Percentiles rank a stretch among this genome's conserved stretches.
Conservation (phyloP, 2,329 filamentous ascomycete species). For the Neocucurbitaria cava region DNA sequence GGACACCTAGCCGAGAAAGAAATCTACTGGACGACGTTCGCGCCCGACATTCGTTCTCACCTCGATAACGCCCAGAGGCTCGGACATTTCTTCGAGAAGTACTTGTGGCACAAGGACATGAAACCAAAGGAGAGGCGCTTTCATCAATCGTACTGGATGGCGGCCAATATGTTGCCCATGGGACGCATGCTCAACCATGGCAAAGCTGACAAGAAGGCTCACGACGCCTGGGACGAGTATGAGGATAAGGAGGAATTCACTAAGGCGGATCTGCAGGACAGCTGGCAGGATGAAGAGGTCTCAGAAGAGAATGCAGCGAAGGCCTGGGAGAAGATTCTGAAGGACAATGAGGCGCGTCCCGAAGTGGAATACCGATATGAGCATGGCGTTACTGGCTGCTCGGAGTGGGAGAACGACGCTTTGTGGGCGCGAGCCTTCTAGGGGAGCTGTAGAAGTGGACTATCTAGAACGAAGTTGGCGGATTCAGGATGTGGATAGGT, state of each 20-base stretch:
- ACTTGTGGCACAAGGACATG: constrained; percentile 22
- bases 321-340: constrained; percentile 6
- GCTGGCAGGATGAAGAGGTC: constrained; percentile 7
- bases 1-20: constrained; percentile 17
- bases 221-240: constrained; percentile 11
- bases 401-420: constrained; percentile 14
- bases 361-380: background rate
- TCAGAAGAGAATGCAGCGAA: background rate
- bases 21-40: constrained; percentile 38
- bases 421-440: too few relatives aligned
- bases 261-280: constrained; percentile 11
- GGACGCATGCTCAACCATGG: constrained; percentile 20
- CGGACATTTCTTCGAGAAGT: constrained; percentile 8
- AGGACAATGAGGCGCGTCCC: background rate
- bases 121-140: constrained; percentile 28
- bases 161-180: constrained; percentile 24
- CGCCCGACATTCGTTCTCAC: constrained; percentile 4
- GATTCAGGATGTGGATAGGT: background rate
- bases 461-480: background rate
- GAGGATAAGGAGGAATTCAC: constrained; percentile 11
- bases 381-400: constrained; percentile 10
- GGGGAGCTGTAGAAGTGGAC: background rate
- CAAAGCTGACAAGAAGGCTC: background rate
- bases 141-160: constrained; percentile 39
- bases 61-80: background rate